Base-by-base conservation (phyloP, 1,284 basidiomycete species). In the Cutaneotrichosporon spelunceum region DNA sequence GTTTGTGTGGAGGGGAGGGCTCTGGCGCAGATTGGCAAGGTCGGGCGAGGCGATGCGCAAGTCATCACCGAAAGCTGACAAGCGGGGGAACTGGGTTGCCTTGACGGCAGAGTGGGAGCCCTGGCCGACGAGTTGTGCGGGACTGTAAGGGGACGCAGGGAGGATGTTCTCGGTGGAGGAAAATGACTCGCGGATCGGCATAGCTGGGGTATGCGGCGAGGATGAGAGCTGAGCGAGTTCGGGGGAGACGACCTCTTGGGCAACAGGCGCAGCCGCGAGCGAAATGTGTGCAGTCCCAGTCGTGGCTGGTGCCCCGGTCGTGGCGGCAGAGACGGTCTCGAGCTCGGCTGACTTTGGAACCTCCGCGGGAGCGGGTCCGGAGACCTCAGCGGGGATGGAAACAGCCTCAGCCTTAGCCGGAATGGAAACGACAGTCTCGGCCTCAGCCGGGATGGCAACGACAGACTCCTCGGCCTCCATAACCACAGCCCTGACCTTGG, bases 31-130 rank as follows among this genome's bases (percentile, higher is more conserved):
- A 3, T 42, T 42, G 39, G 39, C 39, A n/a, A 33, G 27, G 39
- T 45, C 27, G 3, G 54, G 36, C n/a, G 52, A 53, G 39, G 39
- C 39, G 26, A 24, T 39, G 24, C 45, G 47, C 44, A 57, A 30
- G 29, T 50, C 56, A 24, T 50, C 47, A 16, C 47, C 47, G 24
- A 57, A 57, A 11, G 56, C 47, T 3, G 56, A 57, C 13, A 57
- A 33, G 14, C 56, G 45, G 24, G 23, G 56, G n/a, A 39, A 26
- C 52, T 53, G 33, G 23, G 21, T 14, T 9, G 21, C 24, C 33
- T 53, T 21, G 24, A 21, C 6, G 14, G 34, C 21, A 23, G 48
- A 34, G 30, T 23, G 50, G n/a, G 29, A 34, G n/a, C 5, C 29
- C 45, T 47, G 45, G 45, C 45, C 27, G 26, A 6, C 48, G 48